phyloP scores from a whole-genome alignment of 345 rosid genomes.

The Dipteronia sinensis region DNA sequence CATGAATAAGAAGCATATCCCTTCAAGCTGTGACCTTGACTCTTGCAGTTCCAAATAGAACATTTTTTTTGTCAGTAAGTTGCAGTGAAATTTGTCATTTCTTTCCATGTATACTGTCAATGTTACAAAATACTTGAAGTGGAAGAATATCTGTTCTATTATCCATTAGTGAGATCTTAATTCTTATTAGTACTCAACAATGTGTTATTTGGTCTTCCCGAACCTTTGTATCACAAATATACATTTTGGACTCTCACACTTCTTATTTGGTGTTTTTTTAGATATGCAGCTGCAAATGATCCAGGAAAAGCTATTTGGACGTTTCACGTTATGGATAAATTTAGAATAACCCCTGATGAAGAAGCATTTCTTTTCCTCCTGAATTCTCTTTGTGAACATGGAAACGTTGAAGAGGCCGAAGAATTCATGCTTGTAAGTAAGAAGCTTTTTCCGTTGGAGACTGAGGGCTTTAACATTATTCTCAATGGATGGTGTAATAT shows the following conservation, averaged over 20 bases:
- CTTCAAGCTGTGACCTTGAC: not conserved
- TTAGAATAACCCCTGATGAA: constrained; percentile 67
- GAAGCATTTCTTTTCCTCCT: constrained; percentile 67
- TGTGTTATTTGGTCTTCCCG: too few relatives aligned
- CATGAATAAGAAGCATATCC: not conserved
- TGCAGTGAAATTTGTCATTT: not conserved
- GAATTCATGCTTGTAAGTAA: constrained; percentile 82
- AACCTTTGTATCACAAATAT: not conserved
- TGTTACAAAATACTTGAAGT: not conserved
- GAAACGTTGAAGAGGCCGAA: constrained; percentile 91
- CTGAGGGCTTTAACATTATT: constrained; percentile 68
- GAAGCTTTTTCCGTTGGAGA: constrained; percentile 69
- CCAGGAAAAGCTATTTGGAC: constrained; percentile 72
- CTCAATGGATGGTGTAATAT: constrained; percentile 83
- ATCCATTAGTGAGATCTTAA: not conserved
- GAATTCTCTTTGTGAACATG: constrained; percentile 63
- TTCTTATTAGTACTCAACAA: not conserved
- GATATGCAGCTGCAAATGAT: constrained; percentile 81
- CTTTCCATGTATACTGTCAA: not conserved
- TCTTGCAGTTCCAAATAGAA: not conserved
- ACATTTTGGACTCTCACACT: not conserved
- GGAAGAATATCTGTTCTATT: not conserved
- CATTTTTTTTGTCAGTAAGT: not conserved
- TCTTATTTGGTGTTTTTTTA: constrained; percentile 26
- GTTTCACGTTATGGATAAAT: constrained; percentile 74